Evolutionary conservation across 2,329 filamentous ascomycete species (phyloP).

Genomic region (Ophiocordyceps camponoti-saundersi): DNA sequence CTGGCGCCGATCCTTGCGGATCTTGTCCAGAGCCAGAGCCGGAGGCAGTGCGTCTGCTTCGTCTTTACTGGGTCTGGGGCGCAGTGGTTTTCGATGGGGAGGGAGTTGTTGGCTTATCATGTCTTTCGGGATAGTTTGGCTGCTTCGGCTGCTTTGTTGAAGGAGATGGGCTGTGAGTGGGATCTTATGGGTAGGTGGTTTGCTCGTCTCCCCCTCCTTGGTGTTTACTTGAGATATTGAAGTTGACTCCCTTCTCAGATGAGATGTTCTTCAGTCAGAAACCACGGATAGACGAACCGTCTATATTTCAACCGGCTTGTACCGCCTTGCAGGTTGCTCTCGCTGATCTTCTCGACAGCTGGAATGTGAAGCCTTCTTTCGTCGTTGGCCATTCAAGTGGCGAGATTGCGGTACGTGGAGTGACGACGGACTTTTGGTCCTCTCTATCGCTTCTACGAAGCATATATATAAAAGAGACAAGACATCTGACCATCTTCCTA

Average conservation of each 20-base stretch:
- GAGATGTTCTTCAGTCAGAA: neutral
- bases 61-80: neutral
- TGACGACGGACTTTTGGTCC: too few relatives aligned
- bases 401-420: neutral
- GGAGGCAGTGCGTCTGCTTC: neutral
- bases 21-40: neutral
- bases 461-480: neutral
- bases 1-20: neutral
- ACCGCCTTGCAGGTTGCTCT: neutral
- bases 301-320: neutral
- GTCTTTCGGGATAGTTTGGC: neutral
- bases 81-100: neutral
- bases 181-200: neutral
- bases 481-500: neutral
- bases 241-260: neutral
- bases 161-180: neutral
- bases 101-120: neutral
- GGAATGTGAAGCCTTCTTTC: neutral
- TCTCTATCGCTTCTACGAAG: too few relatives aligned
- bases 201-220: too few relatives aligned
- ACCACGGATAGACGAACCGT: neutral
- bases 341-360: neutral
- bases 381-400: neutral
- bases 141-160: neutral
- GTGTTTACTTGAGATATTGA: too few relatives aligned